phyloP scores from a whole-genome alignment of 1,284 basidiomycete genomes.

The Pseudozyma sp. region DNA sequence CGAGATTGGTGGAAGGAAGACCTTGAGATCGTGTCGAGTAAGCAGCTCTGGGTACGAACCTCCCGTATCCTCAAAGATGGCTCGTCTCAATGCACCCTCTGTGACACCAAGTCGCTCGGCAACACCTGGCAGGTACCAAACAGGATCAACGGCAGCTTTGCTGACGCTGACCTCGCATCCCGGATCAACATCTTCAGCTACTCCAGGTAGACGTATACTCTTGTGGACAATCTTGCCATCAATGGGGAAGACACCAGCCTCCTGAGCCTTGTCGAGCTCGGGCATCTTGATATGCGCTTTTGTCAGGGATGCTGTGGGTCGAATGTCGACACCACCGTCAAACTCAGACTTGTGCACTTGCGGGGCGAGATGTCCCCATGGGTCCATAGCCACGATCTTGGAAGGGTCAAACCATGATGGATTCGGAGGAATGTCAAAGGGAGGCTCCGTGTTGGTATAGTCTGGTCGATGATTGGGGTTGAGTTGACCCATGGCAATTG shows the following conservation, averaged over 20 bases:
- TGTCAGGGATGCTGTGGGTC: constrained; percentile 76
- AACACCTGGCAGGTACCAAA: constrained; percentile 93
- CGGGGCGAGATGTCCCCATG: constrained; percentile 91
- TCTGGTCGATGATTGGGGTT: constrained; percentile 75
- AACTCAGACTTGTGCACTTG: constrained; percentile 76
- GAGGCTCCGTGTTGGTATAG: constrained; percentile 87
- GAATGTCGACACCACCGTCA: constrained; percentile 66
- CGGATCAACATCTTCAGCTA: constrained; percentile 72
- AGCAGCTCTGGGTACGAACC: constrained; percentile 97
- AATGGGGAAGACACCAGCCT: constrained; percentile 78
- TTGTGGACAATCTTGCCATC: constrained; percentile 80
- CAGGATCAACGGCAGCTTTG: constrained; percentile 76
- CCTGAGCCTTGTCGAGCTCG: constrained; percentile 85
- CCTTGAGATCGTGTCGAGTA: constrained; percentile 92
- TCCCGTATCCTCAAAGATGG: constrained; percentile 90
- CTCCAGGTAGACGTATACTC: constrained; percentile 53
- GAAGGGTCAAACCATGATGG: constrained; percentile 81
- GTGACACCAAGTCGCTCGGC: constrained; percentile 71
- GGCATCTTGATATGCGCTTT: constrained; percentile 85
- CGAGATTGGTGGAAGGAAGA: constrained; percentile 94
- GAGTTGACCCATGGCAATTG: constrained; percentile 80
- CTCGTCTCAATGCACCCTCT: constrained; percentile 84
- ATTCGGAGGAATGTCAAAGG: constrained; percentile 83
- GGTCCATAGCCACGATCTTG: constrained; percentile 94
- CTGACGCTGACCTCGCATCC: constrained; percentile 88